Conservation (phyloP, 1,139 yeast genomes). For the Candida anutae region DNA sequence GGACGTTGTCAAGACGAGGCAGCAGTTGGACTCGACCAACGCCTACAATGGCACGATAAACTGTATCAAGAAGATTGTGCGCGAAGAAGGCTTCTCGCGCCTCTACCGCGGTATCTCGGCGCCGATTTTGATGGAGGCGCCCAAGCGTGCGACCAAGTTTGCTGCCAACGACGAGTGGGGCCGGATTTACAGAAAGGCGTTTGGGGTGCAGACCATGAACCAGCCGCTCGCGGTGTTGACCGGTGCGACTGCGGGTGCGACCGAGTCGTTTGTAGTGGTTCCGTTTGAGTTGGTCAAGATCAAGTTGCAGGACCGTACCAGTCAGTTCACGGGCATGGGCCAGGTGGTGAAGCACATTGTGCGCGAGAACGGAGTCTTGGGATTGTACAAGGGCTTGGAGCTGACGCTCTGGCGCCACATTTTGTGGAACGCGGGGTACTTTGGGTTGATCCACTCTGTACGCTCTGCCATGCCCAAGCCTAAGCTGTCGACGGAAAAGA, state of each 20-base stretch:
- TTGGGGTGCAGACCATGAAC: conserved; percentile 64
- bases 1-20: conserved; percentile 96
- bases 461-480: conserved; percentile 76
- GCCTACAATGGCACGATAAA: conserved; percentile 78
- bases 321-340: conserved; percentile 76
- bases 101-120: conserved; percentile 91
- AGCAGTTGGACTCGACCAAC: conserved; percentile 71
- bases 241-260: conserved; percentile 98
- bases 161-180: conserved; percentile 99
- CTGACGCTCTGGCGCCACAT: conserved; percentile 97
- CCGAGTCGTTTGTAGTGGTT: conserved; percentile 92
- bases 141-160: conserved; percentile 94
- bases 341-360: conserved; percentile 75
- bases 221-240: conserved; percentile 84
- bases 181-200: conserved; percentile 63
- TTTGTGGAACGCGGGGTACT: conserved; percentile 97
- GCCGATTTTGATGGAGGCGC: conserved; percentile 99
- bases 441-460: conserved; percentile 88
- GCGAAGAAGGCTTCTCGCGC: conserved; percentile 76
- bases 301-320: conserved; percentile 81
- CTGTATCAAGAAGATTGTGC: conserved; percentile 74
- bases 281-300: conserved; percentile 89
- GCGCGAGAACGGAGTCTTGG: conserved; percentile 67
- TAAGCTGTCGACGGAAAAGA: conserved; percentile 58
- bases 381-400: conserved; percentile 91